Evolutionary conservation across 345 rosid species (phyloP), one percentile per base, ranked within the genome.

Genomic region (Rhodomyrtus tomentosa): DNA sequence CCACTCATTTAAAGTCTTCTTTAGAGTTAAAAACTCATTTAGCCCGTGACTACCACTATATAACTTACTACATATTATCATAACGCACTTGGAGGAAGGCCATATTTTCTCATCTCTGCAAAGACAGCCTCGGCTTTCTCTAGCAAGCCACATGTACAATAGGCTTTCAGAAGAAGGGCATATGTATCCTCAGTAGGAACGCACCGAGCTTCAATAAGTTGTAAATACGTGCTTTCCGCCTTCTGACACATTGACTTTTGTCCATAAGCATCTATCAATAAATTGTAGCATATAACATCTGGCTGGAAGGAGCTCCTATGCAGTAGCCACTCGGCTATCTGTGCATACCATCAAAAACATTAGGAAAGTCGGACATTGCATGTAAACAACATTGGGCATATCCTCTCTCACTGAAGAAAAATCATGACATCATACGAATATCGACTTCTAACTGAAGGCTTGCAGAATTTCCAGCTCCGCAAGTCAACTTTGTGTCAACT

Each of bases 251-350:
- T 89, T n/a, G 91, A 89, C 83, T 93, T 93, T 83, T 88, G 94
- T 62, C 98, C 98, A n/a, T 94, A 95, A 38, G 96, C 94, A 86
- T 96, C 99, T 84, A 96, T 93, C 74, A 96, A 94, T 87, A 96
- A 86, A 91, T 96, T 96, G 96, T 91, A 95, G 89, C 94, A 92
- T 81, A 96, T 90, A 24, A 96, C 95, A 88, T 95, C 98, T 81
- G 95, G 89, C 90, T 90, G 90, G 91, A 93, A 96, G 80, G 96
- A 92, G 93, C 99, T 94, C 87, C 93, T 92, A 84, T 89, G 53
- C 90, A 94, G 87, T 86, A 95, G 90, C 99, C 98, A 96, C 85
- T 94, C 94, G 89, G 96, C 92, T 84, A 95, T 91, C 99, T 96
- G 91, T 83, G 42, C 55, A 9, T 56, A 25, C 24, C 73, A 56